Conservation (phyloP, 2,329 filamentous ascomycete genomes). For the Fusarium brachygibbosum region DNA sequence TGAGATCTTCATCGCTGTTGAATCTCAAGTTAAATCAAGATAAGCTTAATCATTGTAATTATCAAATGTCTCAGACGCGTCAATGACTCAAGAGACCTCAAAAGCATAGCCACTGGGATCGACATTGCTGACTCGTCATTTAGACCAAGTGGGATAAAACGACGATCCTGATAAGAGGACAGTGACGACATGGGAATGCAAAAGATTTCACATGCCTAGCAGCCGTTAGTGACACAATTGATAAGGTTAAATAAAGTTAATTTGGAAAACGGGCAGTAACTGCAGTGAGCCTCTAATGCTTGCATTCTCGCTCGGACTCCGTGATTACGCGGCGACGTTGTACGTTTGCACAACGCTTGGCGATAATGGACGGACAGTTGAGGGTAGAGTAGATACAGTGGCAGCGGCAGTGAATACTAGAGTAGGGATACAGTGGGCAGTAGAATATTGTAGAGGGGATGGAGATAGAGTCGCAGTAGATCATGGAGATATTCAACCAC, state of each 20-base stretch:
- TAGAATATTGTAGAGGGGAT: not conserved
- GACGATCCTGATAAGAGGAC: conserved; percentile 39
- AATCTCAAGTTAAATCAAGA: conserved; percentile 11
- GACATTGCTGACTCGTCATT: conserved; percentile 31
- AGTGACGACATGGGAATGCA: conserved; percentile 19
- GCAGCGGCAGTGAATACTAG: no score
- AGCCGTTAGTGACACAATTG: conserved; percentile 32
- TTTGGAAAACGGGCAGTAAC: conserved; percentile 3
- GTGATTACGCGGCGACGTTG: conserved; percentile 43
- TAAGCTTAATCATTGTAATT: conserved; percentile 37
- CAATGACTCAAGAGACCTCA: conserved; percentile 23
- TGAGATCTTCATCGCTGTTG: not conserved
- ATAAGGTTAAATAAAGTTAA: conserved; percentile 48
- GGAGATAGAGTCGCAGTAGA: conserved; percentile 17
- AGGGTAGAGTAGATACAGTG: not conserved
- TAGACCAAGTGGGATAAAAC: conserved; percentile 10
- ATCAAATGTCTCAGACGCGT: conserved; percentile 41
- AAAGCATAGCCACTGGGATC: conserved; percentile 33
- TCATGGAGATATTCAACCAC: conserved; percentile 22
- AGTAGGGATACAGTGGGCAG: no score
- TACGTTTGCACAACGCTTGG: conserved; percentile 34
- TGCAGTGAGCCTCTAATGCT: conserved; percentile 38
- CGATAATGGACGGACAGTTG: conserved; percentile 6
- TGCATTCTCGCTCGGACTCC: conserved; percentile 15
- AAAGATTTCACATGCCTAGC: conserved; percentile 4